Conservation (phyloP, 2,329 filamentous ascomycete species). For the Trichoderma breve region DNA sequence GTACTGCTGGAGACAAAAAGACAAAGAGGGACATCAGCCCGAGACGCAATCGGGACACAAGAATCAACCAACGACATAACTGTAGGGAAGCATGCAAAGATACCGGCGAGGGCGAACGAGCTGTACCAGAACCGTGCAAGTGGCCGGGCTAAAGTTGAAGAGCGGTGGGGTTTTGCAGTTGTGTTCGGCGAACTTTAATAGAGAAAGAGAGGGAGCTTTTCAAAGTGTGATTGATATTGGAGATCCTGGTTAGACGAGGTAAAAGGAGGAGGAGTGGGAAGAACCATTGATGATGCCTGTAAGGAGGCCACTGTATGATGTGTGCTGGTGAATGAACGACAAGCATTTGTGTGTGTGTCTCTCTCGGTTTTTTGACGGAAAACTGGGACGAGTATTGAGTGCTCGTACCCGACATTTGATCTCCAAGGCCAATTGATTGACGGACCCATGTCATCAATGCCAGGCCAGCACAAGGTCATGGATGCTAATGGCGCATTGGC, state of each 20-base stretch:
- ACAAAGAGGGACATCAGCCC: neutral
- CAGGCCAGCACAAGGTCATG: neutral
- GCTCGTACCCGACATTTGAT: neutral
- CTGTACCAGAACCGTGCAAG: neutral
- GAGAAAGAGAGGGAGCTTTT: neutral
- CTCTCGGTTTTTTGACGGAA: neutral
- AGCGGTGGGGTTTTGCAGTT: neutral
- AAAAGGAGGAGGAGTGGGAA: neutral
- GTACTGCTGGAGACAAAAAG: neutral
- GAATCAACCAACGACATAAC: neutral
- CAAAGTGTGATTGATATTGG: neutral
- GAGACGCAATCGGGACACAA: neutral
- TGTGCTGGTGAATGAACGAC: neutral
- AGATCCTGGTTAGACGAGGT: neutral
- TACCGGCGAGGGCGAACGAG: neutral
- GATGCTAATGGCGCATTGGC: neutral
- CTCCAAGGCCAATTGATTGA: neutral
- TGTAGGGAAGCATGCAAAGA: neutral
- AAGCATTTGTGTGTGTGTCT: neutral
- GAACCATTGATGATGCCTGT: neutral
- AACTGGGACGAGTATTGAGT: neutral
- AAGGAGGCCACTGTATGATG: neutral
- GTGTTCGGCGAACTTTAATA: conserved; percentile 1
- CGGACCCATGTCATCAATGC: neutral
- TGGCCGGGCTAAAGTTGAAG: neutral